A percentile compares a stretch with the other conserved stretches of the same genome.
Conservation (phyloP, 495 filamentous ascomycete species). For the Hypomontagnella submonticulosa region DNA sequence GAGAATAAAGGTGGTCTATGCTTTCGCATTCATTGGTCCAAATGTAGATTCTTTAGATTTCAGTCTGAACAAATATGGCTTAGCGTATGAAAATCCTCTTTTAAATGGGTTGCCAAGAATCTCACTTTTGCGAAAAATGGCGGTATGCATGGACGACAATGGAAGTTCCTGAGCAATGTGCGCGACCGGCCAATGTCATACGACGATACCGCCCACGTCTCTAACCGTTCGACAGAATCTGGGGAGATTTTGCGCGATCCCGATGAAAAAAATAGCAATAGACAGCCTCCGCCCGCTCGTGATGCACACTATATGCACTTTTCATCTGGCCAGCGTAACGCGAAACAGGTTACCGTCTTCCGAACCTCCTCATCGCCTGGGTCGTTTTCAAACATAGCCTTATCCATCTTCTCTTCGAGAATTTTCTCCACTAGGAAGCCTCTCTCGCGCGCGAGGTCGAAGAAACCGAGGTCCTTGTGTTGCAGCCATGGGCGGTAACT, state of each 20-base stretch:
- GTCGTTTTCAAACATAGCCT: constrained; percentile 89
- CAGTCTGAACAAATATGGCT: no score
- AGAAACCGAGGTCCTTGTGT: constrained; percentile 85
- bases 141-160: constrained; percentile 6
- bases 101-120: no score
- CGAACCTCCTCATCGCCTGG: constrained; percentile 79
- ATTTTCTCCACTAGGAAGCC: constrained; percentile 82
- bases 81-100: no score
- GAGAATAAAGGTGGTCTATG: no score
- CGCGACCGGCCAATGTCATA: constrained; percentile 14
- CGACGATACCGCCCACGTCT: constrained; percentile 11
- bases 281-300: not conserved
- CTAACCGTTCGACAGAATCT: constrained; percentile 15
- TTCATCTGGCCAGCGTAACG: constrained; percentile 63
- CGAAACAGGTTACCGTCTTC: constrained; percentile 84
- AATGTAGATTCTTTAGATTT: no score
- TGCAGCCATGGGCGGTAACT: constrained; percentile 91
- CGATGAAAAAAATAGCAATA: constrained; percentile 16
- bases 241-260: constrained; percentile 3
- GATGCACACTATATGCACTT: constrained; percentile 30
- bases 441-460: constrained; percentile 72
- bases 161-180: constrained; percentile 5
- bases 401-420: constrained; percentile 81
- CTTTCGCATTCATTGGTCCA: no score
- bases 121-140: no score